phyloP scores from a whole-genome alignment of 2,329 filamentous ascomycete species.

The Hymenoscyphus linearis region DNA sequence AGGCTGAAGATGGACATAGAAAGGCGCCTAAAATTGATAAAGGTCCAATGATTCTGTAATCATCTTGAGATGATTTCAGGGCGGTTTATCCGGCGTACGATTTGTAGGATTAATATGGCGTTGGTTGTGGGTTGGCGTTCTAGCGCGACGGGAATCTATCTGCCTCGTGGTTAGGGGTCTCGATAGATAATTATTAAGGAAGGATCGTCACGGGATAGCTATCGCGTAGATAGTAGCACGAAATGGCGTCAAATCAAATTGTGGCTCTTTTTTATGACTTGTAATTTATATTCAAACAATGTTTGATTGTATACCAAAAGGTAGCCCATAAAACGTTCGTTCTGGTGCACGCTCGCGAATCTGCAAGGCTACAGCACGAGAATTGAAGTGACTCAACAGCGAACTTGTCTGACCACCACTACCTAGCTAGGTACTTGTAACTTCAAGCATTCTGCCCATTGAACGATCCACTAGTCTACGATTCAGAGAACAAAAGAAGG shows the following conservation, averaged over 20 bases:
- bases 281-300: background rate
- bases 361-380: background rate
- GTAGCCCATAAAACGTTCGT: background rate
- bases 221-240: background rate
- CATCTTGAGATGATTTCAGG: background rate
- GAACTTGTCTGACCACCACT: background rate
- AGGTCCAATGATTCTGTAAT: slow-evolving; percentile 32
- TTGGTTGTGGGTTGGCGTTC: background rate
- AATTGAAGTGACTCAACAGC: background rate
- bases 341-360: background rate
- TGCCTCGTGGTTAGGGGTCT: background rate
- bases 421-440: no score
- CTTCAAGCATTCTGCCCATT: background rate
- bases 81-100: background rate
- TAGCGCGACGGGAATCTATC: background rate
- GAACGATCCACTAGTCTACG: background rate
- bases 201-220: background rate
- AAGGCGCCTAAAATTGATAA: slow-evolving; percentile 56
- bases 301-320: no score
- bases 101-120: background rate
- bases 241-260: background rate
- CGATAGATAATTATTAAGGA: background rate
- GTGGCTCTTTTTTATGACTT: background rate
- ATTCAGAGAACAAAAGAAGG: background rate
- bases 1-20: slow-evolving; percentile 52